A percentile compares a stretch with the other conserved stretches of the same genome.
These are phyloP conservation scores for Salix dunnii DNA, from an alignment of 345 rosid genomes.

Conservation along the genomic window DNA sequence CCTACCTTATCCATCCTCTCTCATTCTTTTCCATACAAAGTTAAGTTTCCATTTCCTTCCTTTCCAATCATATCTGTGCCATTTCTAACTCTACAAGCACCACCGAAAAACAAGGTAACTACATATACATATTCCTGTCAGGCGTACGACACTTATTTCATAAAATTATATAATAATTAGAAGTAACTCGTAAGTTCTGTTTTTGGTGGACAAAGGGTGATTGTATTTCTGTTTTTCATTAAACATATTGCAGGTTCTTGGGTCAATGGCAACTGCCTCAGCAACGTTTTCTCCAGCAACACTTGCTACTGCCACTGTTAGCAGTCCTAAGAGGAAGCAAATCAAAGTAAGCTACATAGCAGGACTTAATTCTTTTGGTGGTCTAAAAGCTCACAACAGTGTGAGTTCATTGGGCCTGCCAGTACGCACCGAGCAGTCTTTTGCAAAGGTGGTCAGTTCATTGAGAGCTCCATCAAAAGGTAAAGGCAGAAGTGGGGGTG, in stretches of 20 bases:
- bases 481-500: conserved; percentile 34
- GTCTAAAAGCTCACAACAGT: conserved; percentile 46
- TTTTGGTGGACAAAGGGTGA: not conserved
- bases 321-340: conserved; percentile 22
- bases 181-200: not conserved
- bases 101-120: not conserved
- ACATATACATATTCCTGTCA: not conserved
- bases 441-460: conserved; percentile 34
- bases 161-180: not conserved
- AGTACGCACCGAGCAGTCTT: conserved; percentile 33
- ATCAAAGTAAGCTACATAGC: conserved; percentile 27
- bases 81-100: not conserved
- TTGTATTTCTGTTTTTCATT: not conserved
- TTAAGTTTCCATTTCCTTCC: not conserved
- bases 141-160: not conserved
- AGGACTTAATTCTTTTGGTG: conserved; percentile 38
- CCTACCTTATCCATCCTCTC: conserved; percentile 6
- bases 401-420: conserved; percentile 39
- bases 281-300: conserved; percentile 20
- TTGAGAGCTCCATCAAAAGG: conserved; percentile 21
- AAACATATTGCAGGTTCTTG: not conserved
- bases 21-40: not conserved
- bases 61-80: not conserved
- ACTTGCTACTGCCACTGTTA: conserved; percentile 18
- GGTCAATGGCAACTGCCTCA: conserved; percentile 38